Evolutionary conservation across 192 early-diverging fungal species (phyloP), one percentile per base, ranked within the genome.

Genomic region (Podila minutissima): DNA sequence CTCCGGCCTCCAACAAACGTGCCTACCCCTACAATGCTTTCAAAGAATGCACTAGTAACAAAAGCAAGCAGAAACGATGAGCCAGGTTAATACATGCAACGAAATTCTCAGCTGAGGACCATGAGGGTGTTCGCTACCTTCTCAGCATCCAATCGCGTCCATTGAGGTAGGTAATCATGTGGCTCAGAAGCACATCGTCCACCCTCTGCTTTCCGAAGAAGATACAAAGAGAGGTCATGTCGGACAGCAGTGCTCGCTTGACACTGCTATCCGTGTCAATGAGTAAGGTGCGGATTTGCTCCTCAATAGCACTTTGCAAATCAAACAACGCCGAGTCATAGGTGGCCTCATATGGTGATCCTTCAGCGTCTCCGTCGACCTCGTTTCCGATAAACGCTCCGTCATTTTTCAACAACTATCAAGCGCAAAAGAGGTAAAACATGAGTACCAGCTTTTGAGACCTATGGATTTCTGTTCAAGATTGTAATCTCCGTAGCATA

Each of bases 81-180:
- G 32, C 1, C 12, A 38, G 1, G 50, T 20, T 38, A 37, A 24
- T 26, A 48, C 15, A 9, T 24, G 10, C 22, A 51, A n/a, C 20
- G 41, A 15, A 17, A 46, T n/a, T 1, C 4, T 26, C 15, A 13
- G n/a, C 2, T 31, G 19, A 9, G 3, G 7, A 19, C 19, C 35
- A 37, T 37, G 35, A 53, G 24, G 24, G 31, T 13, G 13, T 6
- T 53, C 37, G 62, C 1, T 85, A 94, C 93, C 90, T 88, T 86
- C 97, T 87, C 60, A 99, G 84, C 83, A 92, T 91, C 97, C 97
- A 98, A 71, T 99, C 97, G 29, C 90, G 87, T 63, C 97, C 97
- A 82, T 99, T 99, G 59, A 99, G 85, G 66, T 97, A 99, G 0
- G 97, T 99, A 60, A 99, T 97, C 83, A 97, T 94, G 76, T 99